Evolutionary conservation across 805 yeast genomes (phyloP).

Genomic region (Komagataella mondaviorum): DNA sequence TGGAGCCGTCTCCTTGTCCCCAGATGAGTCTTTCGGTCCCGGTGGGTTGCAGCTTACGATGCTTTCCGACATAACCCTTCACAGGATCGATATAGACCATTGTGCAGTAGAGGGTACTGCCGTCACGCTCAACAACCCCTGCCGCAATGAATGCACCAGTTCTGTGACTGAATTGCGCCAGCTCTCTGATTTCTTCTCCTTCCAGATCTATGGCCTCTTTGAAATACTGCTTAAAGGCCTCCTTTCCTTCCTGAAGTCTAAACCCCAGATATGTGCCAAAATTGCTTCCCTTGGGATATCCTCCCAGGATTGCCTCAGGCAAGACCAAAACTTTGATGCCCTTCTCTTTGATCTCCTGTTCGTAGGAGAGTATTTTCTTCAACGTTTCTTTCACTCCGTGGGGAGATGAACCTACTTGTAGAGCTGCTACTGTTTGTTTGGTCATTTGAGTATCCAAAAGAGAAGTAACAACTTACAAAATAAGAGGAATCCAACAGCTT

Average conservation of each 20-base stretch:
- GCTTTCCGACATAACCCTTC: conserved; percentile 24
- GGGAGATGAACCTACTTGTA: conserved; percentile 27
- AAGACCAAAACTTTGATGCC: conserved; percentile 25
- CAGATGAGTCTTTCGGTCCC: conserved; percentile 29
- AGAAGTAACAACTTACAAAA: too few relatives aligned
- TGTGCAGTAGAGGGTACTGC: conserved; percentile 26
- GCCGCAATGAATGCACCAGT: conserved; percentile 22
- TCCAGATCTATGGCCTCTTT: conserved; percentile 22
- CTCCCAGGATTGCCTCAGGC: conserved; percentile 33
- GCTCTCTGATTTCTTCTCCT: conserved; percentile 18
- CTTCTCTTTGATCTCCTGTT: conserved; percentile 17
- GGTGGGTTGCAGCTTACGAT: conserved; percentile 30
- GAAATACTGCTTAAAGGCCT: conserved; percentile 22
- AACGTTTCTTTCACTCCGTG: conserved; percentile 23
- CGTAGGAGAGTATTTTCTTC: conserved; percentile 23
- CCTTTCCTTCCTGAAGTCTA: conserved; percentile 25
- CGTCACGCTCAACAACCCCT: conserved; percentile 27
- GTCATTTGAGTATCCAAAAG: conserved; percentile 7
- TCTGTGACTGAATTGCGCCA: conserved; percentile 19
- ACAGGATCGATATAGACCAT: conserved; percentile 24
- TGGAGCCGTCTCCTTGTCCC: conserved; percentile 35
- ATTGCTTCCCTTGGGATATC: conserved; percentile 29
- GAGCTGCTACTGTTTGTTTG: conserved; percentile 23
- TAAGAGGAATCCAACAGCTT: too few relatives aligned
- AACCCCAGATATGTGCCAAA: conserved; percentile 29